phyloP scores from a whole-genome alignment of 2,329 filamentous ascomycete species.

The Neopestalotiopsis sp. region DNA sequence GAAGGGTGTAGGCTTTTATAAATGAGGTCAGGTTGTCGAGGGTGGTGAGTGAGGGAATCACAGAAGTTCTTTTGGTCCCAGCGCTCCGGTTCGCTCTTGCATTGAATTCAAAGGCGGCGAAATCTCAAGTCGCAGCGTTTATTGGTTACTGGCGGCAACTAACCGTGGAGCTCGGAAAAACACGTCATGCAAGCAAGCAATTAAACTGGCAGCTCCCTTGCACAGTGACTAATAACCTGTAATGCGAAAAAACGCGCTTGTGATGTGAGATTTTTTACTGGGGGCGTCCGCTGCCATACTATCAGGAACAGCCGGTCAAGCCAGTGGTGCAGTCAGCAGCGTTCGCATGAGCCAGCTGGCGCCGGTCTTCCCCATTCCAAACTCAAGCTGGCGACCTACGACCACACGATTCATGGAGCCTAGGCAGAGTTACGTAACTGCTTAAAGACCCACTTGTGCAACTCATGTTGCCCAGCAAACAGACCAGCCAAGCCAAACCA shows the following conservation, averaged over 20 bases:
- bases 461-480: slow-evolving; percentile 9
- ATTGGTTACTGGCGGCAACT: slow-evolving; percentile 17
- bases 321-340: too few relatives aligned
- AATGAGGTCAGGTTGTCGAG: background rate
- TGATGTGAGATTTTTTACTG: background rate
- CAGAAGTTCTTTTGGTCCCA: slow-evolving; percentile 10
- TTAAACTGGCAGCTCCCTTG: slow-evolving; percentile 7
- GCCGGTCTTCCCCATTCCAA: background rate
- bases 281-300: background rate
- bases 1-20: slow-evolving; percentile 20
- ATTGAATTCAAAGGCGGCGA: slow-evolving; percentile 18
- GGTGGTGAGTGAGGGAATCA: background rate
- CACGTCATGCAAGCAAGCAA: slow-evolving; percentile 21
- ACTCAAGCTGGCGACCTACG: background rate
- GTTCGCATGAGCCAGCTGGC: background rate
- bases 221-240: background rate
- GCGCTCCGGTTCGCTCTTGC: slow-evolving; percentile 5
- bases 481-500: background rate
- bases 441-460: background rate
- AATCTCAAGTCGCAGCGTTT: slow-evolving; percentile 17
- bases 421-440: slow-evolving; percentile 15
- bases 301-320: too few relatives aligned
- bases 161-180: slow-evolving; percentile 24
- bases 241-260: background rate
- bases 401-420: background rate